phyloP scores from a whole-genome alignment of 352 stramenopile species.

The Elongisporangium undulatum region DNA sequence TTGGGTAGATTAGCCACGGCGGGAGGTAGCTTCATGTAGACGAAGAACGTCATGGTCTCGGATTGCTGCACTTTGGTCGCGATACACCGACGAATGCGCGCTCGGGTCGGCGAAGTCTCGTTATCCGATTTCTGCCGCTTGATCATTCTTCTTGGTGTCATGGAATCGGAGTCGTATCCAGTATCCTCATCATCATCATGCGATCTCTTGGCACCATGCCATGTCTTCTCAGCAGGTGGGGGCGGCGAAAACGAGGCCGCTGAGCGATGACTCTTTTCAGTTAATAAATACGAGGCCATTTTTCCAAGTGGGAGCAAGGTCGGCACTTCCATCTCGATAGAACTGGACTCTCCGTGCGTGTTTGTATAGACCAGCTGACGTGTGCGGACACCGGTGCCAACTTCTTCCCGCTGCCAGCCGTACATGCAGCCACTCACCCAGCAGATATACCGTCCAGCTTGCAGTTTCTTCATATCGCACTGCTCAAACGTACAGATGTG shows the following conservation, averaged over 20 bases:
- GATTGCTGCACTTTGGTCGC: slow-evolving; percentile 42
- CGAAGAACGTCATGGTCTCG: slow-evolving; percentile 48
- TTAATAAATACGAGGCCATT: slow-evolving; percentile 57
- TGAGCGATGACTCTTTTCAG: slow-evolving; percentile 7
- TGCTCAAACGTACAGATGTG: slow-evolving; percentile 78
- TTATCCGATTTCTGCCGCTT: slow-evolving; percentile 29
- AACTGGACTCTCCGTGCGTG: slow-evolving; percentile 35
- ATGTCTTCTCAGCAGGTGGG: slow-evolving; percentile 49
- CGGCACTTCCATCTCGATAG: slow-evolving; percentile 74
- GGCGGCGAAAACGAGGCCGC: slow-evolving; percentile 56
- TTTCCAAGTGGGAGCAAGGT: slow-evolving; percentile 59
- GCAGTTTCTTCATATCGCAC: slow-evolving; percentile 54
- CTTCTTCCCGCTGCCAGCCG: slow-evolving; percentile 51
- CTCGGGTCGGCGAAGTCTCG: slow-evolving; percentile 49
- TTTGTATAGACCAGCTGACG: slow-evolving; percentile 59
- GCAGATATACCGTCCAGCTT: slow-evolving; percentile 54
- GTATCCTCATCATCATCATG: slow-evolving; percentile 10
- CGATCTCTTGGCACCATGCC: slow-evolving; percentile 16
- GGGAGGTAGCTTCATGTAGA: slow-evolving; percentile 58
- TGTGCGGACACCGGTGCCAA: slow-evolving; percentile 54
- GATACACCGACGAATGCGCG: slow-evolving; percentile 51
- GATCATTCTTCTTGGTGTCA: slow-evolving; percentile 16
- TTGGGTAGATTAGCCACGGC: slow-evolving; percentile 60
- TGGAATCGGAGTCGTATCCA: slow-evolving; percentile 15
- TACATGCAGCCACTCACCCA: slow-evolving; percentile 66